Conservation (phyloP, 2,329 filamentous ascomycete genomes). For the Alternaria dauci region DNA sequence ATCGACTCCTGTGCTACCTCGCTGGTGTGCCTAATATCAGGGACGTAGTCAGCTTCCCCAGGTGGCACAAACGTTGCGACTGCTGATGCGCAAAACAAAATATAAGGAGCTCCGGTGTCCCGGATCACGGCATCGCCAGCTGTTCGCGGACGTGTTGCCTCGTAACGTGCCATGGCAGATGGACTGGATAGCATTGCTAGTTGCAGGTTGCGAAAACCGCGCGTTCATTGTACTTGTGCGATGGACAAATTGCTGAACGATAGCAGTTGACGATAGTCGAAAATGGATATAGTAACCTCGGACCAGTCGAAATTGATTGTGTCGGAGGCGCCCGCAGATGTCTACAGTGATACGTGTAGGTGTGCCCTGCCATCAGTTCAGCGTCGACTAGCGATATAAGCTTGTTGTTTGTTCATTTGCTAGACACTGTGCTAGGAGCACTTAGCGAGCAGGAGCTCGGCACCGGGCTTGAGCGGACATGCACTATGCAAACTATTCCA, state of each 20-base stretch:
- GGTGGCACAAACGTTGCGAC: slow-evolving; percentile 68
- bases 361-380: background rate
- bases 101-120: slow-evolving; percentile 11
- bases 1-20: slow-evolving; percentile 84
- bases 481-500: background rate
- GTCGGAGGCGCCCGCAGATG: background rate
- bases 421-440: background rate
- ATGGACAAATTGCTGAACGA: slow-evolving; percentile 21
- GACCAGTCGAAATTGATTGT: background rate
- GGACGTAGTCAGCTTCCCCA: slow-evolving; percentile 86
- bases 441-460: slow-evolving; percentile 1
- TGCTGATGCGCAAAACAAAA: slow-evolving; percentile 46
- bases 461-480: background rate
- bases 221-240: slow-evolving; percentile 30
- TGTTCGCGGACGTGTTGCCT: slow-evolving; percentile 10
- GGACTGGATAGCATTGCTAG: slow-evolving; percentile 13
- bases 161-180: slow-evolving; percentile 16
- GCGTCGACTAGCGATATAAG: background rate
- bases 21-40: slow-evolving; percentile 82
- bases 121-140: slow-evolving; percentile 13
- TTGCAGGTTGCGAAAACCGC: slow-evolving; percentile 9
- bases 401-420: background rate
- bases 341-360: background rate
- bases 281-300: background rate
- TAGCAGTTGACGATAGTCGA: background rate